phyloP scores from a whole-genome alignment of 352 stramenopile species.

The Phytophthora pini region DNA sequence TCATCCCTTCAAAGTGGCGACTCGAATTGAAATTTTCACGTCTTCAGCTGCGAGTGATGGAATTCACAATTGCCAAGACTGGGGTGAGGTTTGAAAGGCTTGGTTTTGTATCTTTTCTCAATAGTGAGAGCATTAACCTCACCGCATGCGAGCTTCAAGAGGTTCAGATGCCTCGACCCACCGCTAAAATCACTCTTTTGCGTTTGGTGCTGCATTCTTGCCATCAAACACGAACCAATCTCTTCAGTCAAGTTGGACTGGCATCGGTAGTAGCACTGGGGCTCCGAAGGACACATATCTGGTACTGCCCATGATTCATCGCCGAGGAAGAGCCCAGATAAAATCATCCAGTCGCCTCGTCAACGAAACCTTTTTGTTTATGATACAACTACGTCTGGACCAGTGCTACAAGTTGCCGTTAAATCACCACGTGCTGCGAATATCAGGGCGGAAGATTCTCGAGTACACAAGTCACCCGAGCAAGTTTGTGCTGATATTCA shows the following conservation, averaged over 20 bases:
- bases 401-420: not conserved
- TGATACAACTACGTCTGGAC: not conserved
- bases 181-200: conserved; percentile 38
- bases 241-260: conserved; percentile 64
- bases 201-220: conserved; percentile 54
- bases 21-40: conserved; percentile 57
- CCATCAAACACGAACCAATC: conserved; percentile 48
- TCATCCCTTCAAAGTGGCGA: conserved; percentile 52
- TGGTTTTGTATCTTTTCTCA: conserved; percentile 49
- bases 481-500: conserved; percentile 48
- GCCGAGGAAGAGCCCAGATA: conserved; percentile 1
- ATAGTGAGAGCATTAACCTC: conserved; percentile 30
- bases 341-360: not conserved
- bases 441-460: conserved; percentile 38
- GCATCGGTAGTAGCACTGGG: conserved; percentile 34
- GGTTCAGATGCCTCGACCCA: conserved; percentile 32
- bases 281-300: not conserved
- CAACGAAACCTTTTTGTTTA: not conserved
- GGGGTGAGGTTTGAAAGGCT: conserved; percentile 41
- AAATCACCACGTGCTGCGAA: conserved; percentile 15
- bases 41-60: not conserved
- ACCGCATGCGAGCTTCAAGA: conserved; percentile 59
- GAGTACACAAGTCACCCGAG: conserved; percentile 37
- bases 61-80: conserved; percentile 16
- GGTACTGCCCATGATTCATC: conserved; percentile 19